Conservation (phyloP, 192 early-diverging fungal genomes). For the Dispira parvispora region DNA sequence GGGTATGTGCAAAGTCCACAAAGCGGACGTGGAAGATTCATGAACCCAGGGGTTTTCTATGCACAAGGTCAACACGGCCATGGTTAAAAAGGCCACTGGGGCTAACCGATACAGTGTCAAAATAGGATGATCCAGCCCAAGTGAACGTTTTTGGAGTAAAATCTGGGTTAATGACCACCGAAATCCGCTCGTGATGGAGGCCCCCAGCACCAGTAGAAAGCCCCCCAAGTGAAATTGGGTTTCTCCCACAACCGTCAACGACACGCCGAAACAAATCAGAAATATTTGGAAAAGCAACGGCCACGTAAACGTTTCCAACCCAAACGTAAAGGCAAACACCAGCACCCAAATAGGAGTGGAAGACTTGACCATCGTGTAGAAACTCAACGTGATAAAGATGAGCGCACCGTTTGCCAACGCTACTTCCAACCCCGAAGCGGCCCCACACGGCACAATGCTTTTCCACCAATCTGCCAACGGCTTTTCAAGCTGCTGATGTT, state of each 20-base stretch:
- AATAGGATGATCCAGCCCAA: slow-evolving; percentile 65
- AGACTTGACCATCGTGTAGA: slow-evolving; percentile 69
- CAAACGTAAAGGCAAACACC: slow-evolving; percentile 65
- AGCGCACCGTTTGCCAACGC: slow-evolving; percentile 64
- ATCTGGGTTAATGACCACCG: slow-evolving; percentile 72
- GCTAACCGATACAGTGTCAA: slow-evolving; percentile 58
- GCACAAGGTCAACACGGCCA: slow-evolving; percentile 33
- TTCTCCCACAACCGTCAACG: slow-evolving; percentile 56
- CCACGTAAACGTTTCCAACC: slow-evolving; percentile 47
- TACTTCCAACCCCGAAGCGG: slow-evolving; percentile 69
- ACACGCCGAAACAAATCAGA: slow-evolving; percentile 57
- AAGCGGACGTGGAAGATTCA: slow-evolving; percentile 18
- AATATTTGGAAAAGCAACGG: slow-evolving; percentile 44
- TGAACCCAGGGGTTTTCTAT: slow-evolving; percentile 36
- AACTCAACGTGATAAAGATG: slow-evolving; percentile 64
- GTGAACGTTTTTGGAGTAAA: slow-evolving; percentile 40
- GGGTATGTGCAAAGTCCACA: slow-evolving; percentile 22
- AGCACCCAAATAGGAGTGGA: slow-evolving; percentile 51
- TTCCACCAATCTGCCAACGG: slow-evolving; percentile 10
- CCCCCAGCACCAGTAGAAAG: slow-evolving; percentile 36
- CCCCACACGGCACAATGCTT: slow-evolving; percentile 40
- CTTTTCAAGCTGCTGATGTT: slow-evolving; percentile 9
- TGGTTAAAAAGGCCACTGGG: slow-evolving; percentile 57
- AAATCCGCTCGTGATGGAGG: slow-evolving; percentile 60
- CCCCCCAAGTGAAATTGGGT: slow-evolving; percentile 40